These are phyloP conservation scores for Penicillium concentricum DNA, from an alignment of 2,329 filamentous ascomycete genomes.

Conservation along the genomic window DNA sequence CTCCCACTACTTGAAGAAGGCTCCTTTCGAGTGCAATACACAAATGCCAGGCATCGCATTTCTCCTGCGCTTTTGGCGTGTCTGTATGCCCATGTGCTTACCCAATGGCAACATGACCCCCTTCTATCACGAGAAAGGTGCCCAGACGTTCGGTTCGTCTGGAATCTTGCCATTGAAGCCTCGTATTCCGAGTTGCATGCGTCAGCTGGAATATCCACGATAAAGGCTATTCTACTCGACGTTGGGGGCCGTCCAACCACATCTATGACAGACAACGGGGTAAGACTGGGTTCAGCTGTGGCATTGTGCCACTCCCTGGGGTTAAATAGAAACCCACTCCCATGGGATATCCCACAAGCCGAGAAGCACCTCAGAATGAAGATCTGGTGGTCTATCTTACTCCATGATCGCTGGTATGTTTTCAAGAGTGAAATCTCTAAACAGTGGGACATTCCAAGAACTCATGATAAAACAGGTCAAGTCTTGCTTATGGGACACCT, in stretches of 20 bases:
- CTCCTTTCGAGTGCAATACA: constrained; percentile 47
- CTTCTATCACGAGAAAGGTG: constrained; percentile 36
- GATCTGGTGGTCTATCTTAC: constrained; percentile 57
- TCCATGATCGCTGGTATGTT: constrained; percentile 56
- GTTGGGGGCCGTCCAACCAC: constrained; percentile 56
- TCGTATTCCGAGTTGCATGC: constrained; percentile 55
- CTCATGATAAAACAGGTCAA: constrained; percentile 41
- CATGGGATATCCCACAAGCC: constrained; percentile 53
- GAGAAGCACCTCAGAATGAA: constrained; percentile 55
- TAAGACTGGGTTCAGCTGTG: constrained; percentile 52
- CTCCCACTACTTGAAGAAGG: constrained; percentile 56
- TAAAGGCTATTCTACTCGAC: constrained; percentile 55
- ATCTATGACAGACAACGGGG: constrained; percentile 55
- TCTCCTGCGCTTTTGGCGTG: constrained; percentile 54
- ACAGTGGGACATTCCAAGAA: not conserved
- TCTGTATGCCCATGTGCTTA: constrained; percentile 53
- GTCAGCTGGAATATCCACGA: constrained; percentile 54
- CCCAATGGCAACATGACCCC: constrained; percentile 51
- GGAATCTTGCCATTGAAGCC: constrained; percentile 58
- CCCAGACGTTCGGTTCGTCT: constrained; percentile 56
- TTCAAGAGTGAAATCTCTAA: not conserved
- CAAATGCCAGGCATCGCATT: constrained; percentile 44
- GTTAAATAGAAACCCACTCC: constrained; percentile 53
- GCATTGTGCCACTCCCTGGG: constrained; percentile 56
- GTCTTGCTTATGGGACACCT: constrained; percentile 55